phyloP scores from a whole-genome alignment of 2,329 filamentous ascomycete genomes.

The Rugonectria rugulosa region DNA sequence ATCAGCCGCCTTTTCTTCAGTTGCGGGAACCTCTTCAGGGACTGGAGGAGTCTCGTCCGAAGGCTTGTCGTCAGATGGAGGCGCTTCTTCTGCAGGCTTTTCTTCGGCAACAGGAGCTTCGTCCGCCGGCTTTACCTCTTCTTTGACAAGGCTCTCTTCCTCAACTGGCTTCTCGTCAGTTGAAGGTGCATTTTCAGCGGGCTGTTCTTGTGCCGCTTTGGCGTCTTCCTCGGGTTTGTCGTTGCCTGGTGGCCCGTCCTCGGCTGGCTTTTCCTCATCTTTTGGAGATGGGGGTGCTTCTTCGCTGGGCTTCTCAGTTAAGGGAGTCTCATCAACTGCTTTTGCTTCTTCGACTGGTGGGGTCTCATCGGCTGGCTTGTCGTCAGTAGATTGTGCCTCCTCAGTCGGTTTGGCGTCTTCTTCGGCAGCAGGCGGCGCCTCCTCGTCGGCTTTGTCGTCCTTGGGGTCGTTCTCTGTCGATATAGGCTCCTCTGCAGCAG shows the following conservation, averaged over 20 bases:
- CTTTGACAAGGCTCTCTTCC: background rate
- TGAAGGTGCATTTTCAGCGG: slow-evolving; percentile 19
- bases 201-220: slow-evolving; percentile 25
- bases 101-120: slow-evolving; percentile 10
- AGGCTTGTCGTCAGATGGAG: slow-evolving; percentile 7
- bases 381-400: slow-evolving; percentile 11
- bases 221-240: slow-evolving; percentile 16
- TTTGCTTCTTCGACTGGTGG: slow-evolving; percentile 10
- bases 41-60: slow-evolving; percentile 4
- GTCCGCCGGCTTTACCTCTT: slow-evolving; percentile 1
- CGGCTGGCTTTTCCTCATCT: slow-evolving; percentile 12
- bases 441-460: slow-evolving; percentile 10
- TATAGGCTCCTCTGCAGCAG: background rate
- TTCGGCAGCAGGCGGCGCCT: slow-evolving; percentile 5
- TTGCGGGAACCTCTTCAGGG: background rate
- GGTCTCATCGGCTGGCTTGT: slow-evolving; percentile 23
- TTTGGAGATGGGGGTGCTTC: slow-evolving; percentile 11
- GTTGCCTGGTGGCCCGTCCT: no score
- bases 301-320: slow-evolving; percentile 14
- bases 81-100: slow-evolving; percentile 10
- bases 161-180: background rate
- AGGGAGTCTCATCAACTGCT: slow-evolving; percentile 2
- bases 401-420: slow-evolving; percentile 16
- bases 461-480: background rate
- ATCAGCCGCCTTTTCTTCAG: slow-evolving; percentile 21